Base-by-base conservation (phyloP, 2,329 filamentous ascomycete species). In the Thielaviopsis cerberus region DNA sequence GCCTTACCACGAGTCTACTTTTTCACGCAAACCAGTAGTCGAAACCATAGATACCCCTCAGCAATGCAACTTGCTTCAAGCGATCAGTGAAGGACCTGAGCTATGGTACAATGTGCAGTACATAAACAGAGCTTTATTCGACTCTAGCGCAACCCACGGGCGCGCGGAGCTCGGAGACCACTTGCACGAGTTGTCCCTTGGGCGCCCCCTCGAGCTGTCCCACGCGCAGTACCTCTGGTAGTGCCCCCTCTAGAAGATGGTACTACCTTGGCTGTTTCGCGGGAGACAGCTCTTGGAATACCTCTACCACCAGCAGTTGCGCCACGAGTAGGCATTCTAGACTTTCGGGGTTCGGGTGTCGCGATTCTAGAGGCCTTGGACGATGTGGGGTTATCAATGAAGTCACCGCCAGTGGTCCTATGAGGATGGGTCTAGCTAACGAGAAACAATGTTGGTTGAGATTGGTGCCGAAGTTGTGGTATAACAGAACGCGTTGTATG, bases 361-460 rank as follows among this genome's bases (percentile, higher is more conserved):
- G 70, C 67, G 62, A 73, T 74, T 61, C 72, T 77, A 7, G 72
- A 68, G 4, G 75, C 68, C 64, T 75, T 74, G 15, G 77, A 71
- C n/a, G 73, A 72, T 1, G 77, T 70, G 7, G 89, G 90, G 65
- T 95, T 87, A 34, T 95, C 88, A 58, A 95, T 81, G 66, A 95
- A 96, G 1, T 87, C 88, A 5, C 85, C 94, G 67, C 95, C 89
- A 11, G 88, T 94, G 24, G 90, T 95, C 77, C 86, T 91, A 63
- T 4, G 58, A 23, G 53, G 51, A 54, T 34, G 51, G 26, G 45
- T 66, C 11, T 61, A 63, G 65, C 62, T 54, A 17, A 62, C 60
- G 57, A 53, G 51, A 64, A 58, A 13, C 3, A 57, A 1, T 27
- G 17, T 48, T 48, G 50, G 26, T 41, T 25, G 51, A 48, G 41